These are phyloP conservation scores for Chrysanthemum makinoi DNA, from an alignment of 129 eudicot genomes.

Conservation along the genomic window DNA sequence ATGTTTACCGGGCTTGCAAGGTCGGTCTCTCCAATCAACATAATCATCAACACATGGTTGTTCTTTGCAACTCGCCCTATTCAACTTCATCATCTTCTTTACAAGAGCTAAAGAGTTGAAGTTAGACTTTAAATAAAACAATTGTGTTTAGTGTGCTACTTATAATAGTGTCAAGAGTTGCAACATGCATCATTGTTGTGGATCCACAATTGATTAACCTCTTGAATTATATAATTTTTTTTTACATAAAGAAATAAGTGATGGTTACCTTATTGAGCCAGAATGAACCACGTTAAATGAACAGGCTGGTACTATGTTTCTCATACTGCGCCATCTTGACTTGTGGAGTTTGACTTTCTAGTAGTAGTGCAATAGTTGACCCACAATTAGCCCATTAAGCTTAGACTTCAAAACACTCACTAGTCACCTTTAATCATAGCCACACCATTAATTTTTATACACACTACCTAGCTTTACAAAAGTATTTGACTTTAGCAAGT, in stretches of 20 bases:
- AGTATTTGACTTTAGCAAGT: constrained; percentile 26
- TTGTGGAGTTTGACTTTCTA: constrained; percentile 33
- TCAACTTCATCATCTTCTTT: constrained; percentile 30
- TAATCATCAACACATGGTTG: constrained; percentile 22
- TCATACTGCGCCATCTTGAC: constrained; percentile 43
- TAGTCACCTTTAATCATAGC: constrained; percentile 34
- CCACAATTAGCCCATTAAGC: constrained; percentile 37
- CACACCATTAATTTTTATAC: constrained; percentile 26
- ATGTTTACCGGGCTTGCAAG: constrained; percentile 64
- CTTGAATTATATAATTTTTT: constrained; percentile 15
- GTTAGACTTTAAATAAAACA: constrained; percentile 3
- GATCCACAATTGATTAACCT: constrained; percentile 34
- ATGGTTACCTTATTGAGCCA: constrained; percentile 33
- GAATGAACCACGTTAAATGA: constrained; percentile 37
- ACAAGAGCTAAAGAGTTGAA: neutral
- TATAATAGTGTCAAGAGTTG: constrained; percentile 20
- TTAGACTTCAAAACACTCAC: constrained; percentile 37
- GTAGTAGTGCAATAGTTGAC: constrained; percentile 38
- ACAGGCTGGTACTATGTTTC: constrained; percentile 35
- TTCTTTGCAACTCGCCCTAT: constrained; percentile 27
- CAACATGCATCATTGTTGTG: constrained; percentile 31
- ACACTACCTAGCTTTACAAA: constrained; percentile 27
- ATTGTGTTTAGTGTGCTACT: constrained; percentile 31
- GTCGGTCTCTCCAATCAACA: constrained; percentile 79
- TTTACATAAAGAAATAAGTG: constrained; percentile 28